Evolutionary conservation across 2,329 filamentous ascomycete genomes (phyloP).

Genomic region (Aspergillus nomiae): DNA sequence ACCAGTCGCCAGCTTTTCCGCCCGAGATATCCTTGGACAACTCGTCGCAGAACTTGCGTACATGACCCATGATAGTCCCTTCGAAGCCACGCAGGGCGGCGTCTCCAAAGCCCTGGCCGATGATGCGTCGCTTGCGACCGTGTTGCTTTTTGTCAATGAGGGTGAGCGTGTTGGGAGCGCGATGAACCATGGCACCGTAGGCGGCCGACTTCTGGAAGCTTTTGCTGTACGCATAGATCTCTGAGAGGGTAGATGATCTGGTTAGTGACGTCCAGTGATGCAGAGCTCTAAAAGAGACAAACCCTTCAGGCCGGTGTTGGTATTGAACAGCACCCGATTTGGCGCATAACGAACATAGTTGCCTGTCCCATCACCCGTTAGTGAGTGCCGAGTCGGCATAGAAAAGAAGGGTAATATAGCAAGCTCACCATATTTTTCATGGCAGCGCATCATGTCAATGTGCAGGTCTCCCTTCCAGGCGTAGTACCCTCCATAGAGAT

Average conservation of each 20-base stretch:
- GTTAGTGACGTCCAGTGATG: not conserved
- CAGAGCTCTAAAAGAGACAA: not conserved
- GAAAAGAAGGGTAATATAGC: not conserved
- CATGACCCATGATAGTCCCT: constrained; percentile 15
- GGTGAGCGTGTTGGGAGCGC: constrained; percentile 24
- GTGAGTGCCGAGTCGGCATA: not conserved
- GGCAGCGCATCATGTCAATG: constrained; percentile 28
- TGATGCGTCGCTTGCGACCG: constrained; percentile 19
- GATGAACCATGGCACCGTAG: constrained; percentile 50
- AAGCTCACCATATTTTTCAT: constrained; percentile 33
- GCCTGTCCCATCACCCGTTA: constrained; percentile 6
- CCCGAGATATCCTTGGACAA: constrained; percentile 7
- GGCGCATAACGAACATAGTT: constrained; percentile 30
- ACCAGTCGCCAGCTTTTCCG: constrained; percentile 38
- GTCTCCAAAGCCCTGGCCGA: constrained; percentile 21
- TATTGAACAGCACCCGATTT: constrained; percentile 24
- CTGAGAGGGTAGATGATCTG: constrained; percentile 6
- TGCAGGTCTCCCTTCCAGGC: constrained; percentile 30
- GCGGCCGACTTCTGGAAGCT: constrained; percentile 54
- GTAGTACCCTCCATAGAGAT: constrained; percentile 36
- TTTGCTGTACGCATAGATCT: constrained; percentile 51
- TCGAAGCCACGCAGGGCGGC: constrained; percentile 26
- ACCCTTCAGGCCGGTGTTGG: constrained; percentile 21
- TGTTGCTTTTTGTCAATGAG: constrained; percentile 22
- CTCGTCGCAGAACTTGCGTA: constrained; percentile 12